Base-by-base conservation (phyloP, 1,284 basidiomycete species). In the Puccinia coronata region DNA sequence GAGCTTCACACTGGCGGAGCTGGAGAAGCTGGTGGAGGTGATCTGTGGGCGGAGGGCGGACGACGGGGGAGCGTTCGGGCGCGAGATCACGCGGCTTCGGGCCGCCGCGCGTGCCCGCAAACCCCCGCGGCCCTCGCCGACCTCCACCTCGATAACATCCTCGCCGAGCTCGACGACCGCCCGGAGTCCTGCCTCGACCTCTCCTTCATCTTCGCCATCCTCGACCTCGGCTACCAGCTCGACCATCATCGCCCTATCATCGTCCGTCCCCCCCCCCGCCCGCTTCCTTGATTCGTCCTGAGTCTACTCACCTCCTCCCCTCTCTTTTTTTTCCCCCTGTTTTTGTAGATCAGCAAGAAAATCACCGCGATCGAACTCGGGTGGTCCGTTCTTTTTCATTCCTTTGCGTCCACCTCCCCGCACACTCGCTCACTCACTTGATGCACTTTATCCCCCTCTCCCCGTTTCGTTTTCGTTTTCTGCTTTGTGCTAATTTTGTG, bases 171-270 rank as follows among this genome's bases (percentile, higher is more conserved):
- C 16, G 88, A 91, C 75, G 93, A 89, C 78, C 89, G 95, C 14
- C 95, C 96, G 0, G 96, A 98, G 88, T 94, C 92, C 88, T 99
- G 96, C 87, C 89, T 98, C 67, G 96, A 99, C 87, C 87, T 98
- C 85, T 98, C 94, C 49, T 99, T 96, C 86, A 95, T 96, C 94
- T 91, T 97, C 85, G 92, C 90, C 51, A 87, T 99, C 82, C 87
- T 99, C 75, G 89, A 92, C 80, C 88, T 96, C 0, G 88, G 85
- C 2, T 86, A 86, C 82, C 85, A 86, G 82, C 74, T 82, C 36
- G 77, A 77, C n/a, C 51, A 41, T 25, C 9, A 55, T 53, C n/a
- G 65, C 49, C 41, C 55, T 61, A 78, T 71, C 53, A 67, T 36
- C 36, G 76, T 78, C 18, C 36, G 76, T 69, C 39, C n/a, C 12